Percentiles rank a stretch among this genome's conserved stretches.
Evolutionary conservation across 2,329 filamentous ascomycete genomes (phyloP).

Genomic region (Pseudogymnoascus sp.): DNA sequence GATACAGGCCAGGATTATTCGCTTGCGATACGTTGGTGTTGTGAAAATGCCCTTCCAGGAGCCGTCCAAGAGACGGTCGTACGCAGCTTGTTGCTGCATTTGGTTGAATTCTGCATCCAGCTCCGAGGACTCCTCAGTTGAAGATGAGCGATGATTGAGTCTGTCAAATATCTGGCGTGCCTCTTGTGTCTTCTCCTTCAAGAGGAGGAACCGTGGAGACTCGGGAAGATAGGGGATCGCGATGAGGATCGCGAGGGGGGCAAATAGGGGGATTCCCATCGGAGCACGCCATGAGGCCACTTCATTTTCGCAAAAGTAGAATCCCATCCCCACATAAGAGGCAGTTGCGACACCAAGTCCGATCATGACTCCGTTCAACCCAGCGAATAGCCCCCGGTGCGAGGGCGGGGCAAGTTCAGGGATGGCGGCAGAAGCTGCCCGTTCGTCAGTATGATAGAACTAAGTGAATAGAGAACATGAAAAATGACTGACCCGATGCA

Average conservation of each 20-base stretch:
- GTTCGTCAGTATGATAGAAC: not conserved
- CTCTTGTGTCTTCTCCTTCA: not conserved
- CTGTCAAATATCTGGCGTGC: not conserved
- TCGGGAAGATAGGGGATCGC: conserved; percentile 23
- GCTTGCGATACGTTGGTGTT: not conserved
- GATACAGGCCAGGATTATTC: not conserved
- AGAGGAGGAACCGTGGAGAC: conserved; percentile 27
- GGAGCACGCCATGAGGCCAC: not conserved
- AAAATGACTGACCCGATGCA: conserved; percentile 21
- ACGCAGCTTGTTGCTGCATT: conserved; percentile 10
- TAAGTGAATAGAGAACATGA: not conserved
- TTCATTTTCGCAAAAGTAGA: not conserved
- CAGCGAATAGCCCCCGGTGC: not conserved
- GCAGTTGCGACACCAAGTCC: not conserved
- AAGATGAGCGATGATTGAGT: not conserved
- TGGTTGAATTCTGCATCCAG: conserved; percentile 13
- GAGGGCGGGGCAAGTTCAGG: not conserved
- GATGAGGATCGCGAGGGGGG: conserved; percentile 19
- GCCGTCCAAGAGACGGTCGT: conserved; percentile 1
- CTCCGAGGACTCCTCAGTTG: not conserved
- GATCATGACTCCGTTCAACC: not conserved
- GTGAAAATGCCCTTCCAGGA: conserved; percentile 9
- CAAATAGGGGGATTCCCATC: not conserved
- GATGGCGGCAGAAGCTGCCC: not conserved
- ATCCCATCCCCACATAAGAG: not conserved